A percentile compares a stretch with the other conserved stretches of the same genome.
phyloP scores from a whole-genome alignment of 257 asterid genomes.

The Jacaranda copaia region DNA sequence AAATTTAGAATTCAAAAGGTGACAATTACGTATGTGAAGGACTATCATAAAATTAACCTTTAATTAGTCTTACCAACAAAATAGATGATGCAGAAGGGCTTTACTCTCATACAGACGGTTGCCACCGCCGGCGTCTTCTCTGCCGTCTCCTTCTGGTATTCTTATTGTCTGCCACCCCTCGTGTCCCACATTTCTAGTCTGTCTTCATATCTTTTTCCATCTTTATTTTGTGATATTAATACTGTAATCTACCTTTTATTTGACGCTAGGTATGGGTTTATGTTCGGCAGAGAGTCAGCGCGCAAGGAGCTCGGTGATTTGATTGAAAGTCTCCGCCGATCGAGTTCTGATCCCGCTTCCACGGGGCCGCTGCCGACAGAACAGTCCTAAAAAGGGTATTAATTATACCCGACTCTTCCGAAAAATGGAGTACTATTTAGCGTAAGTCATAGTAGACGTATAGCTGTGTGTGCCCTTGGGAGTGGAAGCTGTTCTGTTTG shows the following conservation, averaged over 20 bases:
- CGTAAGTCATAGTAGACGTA: background rate
- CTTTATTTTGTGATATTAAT: background rate
- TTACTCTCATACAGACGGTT: conserved; percentile 77
- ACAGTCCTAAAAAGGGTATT: conserved; percentile 45
- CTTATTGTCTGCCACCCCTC: background rate
- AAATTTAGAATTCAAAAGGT: too few species aligned
- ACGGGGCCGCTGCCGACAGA: conserved; percentile 42
- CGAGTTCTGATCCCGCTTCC: conserved; percentile 49
- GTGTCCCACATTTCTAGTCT: background rate
- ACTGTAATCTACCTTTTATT: background rate
- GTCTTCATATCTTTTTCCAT: background rate
- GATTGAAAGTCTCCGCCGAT: conserved; percentile 74
- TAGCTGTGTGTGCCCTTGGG: background rate
- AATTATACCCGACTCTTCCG: background rate
- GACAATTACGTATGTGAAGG: background rate
- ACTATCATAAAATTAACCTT: background rate
- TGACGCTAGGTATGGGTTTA: conserved; percentile 79
- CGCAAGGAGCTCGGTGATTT: conserved; percentile 80
- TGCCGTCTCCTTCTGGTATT: conserved; percentile 82
- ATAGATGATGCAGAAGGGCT: conserved; percentile 70
- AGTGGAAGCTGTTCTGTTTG: background rate
- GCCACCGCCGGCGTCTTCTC: conserved; percentile 88
- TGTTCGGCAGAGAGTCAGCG: conserved; percentile 92
- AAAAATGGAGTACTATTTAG: background rate
- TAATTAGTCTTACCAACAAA: background rate